These are phyloP conservation scores for Glutinoglossum americanum DNA, from an alignment of 495 filamentous ascomycete species.

Conservation along the genomic window DNA sequence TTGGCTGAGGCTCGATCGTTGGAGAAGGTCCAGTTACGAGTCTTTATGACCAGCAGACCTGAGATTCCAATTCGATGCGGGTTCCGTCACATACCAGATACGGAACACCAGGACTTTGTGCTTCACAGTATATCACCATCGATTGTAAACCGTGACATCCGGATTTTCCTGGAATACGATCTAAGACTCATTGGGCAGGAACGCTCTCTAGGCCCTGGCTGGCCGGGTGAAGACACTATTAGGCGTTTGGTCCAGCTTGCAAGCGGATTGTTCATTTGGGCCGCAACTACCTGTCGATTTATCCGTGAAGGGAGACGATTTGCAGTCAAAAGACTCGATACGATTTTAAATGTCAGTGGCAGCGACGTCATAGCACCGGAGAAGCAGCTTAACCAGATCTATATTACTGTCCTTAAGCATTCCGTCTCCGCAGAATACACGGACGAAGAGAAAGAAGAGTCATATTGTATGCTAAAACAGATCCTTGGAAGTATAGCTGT, in stretches of 20 bases:
- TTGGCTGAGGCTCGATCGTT: slow-evolving; percentile 9
- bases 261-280: slow-evolving; percentile 5
- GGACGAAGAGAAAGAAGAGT: not conserved
- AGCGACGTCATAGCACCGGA: not conserved
- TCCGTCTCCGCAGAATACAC: not conserved
- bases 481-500: not conserved
- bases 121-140: not conserved
- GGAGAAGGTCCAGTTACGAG: slow-evolving; percentile 5
- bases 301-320: not conserved
- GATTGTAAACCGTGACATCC: not conserved
- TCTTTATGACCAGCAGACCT: slow-evolving; percentile 9
- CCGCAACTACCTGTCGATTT: slow-evolving; percentile 3
- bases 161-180: not conserved
- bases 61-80: slow-evolving; percentile 2
- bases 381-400: not conserved
- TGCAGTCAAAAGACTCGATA: not conserved
- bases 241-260: slow-evolving; percentile 1
- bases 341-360: not conserved
- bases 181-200: not conserved
- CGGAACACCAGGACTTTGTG: not conserved
- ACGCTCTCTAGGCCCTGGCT: not conserved
- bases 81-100: not conserved
- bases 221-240: not conserved
- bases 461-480: not conserved
- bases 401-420: not conserved